phyloP scores from a whole-genome alignment of 306 rosid species.

The Lathyrus oleraceus region DNA sequence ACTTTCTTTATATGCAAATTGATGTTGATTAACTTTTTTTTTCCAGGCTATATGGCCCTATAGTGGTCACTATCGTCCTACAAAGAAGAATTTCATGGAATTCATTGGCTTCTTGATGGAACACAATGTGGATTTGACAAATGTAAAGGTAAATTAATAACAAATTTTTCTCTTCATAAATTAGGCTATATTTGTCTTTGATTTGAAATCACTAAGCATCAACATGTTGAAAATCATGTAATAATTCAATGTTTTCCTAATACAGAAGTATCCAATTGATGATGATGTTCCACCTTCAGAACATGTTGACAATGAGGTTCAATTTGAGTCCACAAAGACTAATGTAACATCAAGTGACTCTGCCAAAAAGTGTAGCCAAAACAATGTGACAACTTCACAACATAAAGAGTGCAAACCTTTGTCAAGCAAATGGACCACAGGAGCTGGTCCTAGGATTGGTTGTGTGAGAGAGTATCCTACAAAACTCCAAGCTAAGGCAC shows the following conservation, averaged over 20 bases:
- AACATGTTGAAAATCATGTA: conserved; percentile 4
- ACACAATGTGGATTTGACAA: conserved; percentile 62
- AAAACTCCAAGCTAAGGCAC: conserved; percentile 65
- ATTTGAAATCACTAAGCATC: conserved; percentile 22
- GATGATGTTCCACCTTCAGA: conserved; percentile 63
- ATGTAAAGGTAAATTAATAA: conserved; percentile 67
- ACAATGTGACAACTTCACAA: conserved; percentile 11
- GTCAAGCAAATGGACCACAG: conserved; percentile 62
- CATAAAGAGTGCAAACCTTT: conserved; percentile 36
- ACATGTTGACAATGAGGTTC: neutral
- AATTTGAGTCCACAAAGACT: neutral
- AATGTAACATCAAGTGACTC: conserved; percentile 24
- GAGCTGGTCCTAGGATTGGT: conserved; percentile 58
- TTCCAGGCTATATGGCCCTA: conserved; percentile 85
- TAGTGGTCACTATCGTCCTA: conserved; percentile 85
- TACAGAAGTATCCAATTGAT: conserved; percentile 67
- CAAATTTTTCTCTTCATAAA: neutral
- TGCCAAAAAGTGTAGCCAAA: conserved; percentile 22
- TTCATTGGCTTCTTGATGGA: conserved; percentile 68
- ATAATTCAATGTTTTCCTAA: conserved; percentile 1
- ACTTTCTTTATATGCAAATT: conserved; percentile 21
- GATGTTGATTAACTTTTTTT: conserved; percentile 16
- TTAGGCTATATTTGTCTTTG: neutral
- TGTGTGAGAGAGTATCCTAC: conserved; percentile 76
- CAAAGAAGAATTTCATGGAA: conserved; percentile 66